These are phyloP conservation scores for Phytopythium cucurbitacearum DNA, from an alignment of 352 stramenopile species.

Conservation along the genomic window DNA sequence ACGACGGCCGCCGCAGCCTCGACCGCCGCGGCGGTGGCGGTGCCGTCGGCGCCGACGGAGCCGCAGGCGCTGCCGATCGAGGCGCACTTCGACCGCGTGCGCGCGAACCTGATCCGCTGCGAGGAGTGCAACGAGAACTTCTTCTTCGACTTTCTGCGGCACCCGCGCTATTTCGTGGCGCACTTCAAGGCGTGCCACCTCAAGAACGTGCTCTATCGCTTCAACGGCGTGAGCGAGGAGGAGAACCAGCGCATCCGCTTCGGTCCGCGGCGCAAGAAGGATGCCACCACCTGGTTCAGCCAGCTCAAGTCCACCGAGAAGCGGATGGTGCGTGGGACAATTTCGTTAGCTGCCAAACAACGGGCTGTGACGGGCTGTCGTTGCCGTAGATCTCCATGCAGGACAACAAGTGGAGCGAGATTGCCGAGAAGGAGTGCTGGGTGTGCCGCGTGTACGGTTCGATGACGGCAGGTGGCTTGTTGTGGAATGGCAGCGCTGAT, in stretches of 20 bases:
- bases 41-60: background rate
- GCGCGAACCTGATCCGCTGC: conserved; percentile 72
- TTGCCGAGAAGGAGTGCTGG: conserved; percentile 70
- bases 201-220: conserved; percentile 74
- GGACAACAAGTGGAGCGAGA: conserved; percentile 83
- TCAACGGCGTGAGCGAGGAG: conserved; percentile 71
- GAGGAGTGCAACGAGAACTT: conserved; percentile 81
- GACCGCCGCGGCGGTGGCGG: no score
- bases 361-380: background rate
- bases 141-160: conserved; percentile 76
- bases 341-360: background rate
- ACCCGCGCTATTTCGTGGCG: conserved; percentile 74
- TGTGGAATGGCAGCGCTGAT: background rate
- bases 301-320: conserved; percentile 86
- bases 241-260: conserved; percentile 74
- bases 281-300: conserved; percentile 64
- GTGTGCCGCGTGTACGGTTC: conserved; percentile 49
- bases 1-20: no score
- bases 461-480: background rate
- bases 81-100: conserved; percentile 54
- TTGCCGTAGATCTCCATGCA: conserved; percentile 70
- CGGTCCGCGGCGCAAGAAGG: conserved; percentile 60
- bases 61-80: conserved; percentile 34
- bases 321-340: conserved; percentile 41
- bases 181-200: conserved; percentile 80